A percentile compares a stretch with the other conserved stretches of the same genome.
These are phyloP conservation scores for Zygnema circumcarinatum DNA, from an alignment of 139 green algal genomes.

Conservation along the genomic window DNA sequence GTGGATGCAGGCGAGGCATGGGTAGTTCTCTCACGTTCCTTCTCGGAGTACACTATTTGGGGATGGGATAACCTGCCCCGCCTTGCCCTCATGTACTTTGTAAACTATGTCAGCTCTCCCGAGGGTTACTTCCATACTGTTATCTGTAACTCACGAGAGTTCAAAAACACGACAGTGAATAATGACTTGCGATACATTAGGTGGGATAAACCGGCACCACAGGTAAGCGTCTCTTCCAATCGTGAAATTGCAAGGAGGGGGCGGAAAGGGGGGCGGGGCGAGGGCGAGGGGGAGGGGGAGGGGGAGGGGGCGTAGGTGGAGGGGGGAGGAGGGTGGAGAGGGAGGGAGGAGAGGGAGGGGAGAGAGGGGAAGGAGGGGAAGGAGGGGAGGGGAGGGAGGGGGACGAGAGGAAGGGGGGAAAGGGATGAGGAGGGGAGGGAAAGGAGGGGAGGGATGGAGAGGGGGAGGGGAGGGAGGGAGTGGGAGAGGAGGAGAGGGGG, in stretches of 20 bases:
- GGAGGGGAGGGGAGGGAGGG: neutral
- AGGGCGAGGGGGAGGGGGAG: neutral
- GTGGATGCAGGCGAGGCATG: slow-evolving; percentile 37
- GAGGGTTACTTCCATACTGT: slow-evolving; percentile 53
- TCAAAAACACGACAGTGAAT: slow-evolving; percentile 50
- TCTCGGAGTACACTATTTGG: slow-evolving; percentile 45
- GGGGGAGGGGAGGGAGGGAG: neutral
- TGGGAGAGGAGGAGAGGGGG: neutral
- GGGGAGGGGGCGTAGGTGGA: neutral
- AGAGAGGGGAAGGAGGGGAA: slow-evolving; percentile 13
- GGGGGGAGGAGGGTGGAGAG: neutral
- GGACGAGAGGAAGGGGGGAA: neutral
- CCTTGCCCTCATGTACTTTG: slow-evolving; percentile 52
- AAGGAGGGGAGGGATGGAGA: neutral
- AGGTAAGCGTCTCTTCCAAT: slow-evolving; percentile 25
- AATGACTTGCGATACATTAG: slow-evolving; percentile 35
- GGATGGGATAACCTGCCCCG: slow-evolving; percentile 50
- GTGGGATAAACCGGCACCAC: slow-evolving; percentile 41
- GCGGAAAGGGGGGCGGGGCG: neutral
- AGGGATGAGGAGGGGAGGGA: neutral
- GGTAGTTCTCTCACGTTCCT: slow-evolving; percentile 28
- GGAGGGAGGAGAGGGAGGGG: neutral
- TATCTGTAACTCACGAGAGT: slow-evolving; percentile 51
- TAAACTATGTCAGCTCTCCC: slow-evolving; percentile 37
- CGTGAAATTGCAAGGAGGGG: neutral